Evolutionary conservation across 352 stramenopile species (phyloP), one percentile per base, ranked within the genome.

Genomic region (Pythium aristosporum): DNA sequence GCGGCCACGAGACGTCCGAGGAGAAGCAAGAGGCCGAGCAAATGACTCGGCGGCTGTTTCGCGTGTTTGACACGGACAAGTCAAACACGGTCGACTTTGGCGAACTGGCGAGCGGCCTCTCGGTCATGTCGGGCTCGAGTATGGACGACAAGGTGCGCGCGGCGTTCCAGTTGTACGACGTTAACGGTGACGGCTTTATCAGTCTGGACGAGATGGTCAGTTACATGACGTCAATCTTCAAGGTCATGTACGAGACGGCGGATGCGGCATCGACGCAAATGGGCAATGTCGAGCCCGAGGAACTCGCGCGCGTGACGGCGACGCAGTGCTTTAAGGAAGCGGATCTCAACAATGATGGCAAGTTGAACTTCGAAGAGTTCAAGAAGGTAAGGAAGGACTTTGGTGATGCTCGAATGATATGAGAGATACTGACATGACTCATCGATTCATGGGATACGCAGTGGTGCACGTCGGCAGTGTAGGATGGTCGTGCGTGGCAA

Each of bases 141-240:
- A 92, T 94, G 79, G 87, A 96, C 46, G 85, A 94, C 56, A 94
- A 94, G 43, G 85, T 94, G 61, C 75, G 83, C 49, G 88, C 86
- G 43, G 87, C 84, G 3, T 96, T 96, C 59, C 82, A 89, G 47
- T 64, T 96, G 32, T 94, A 95, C 55, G 86, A 96, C 59, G 79
- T 90, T 57, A 92, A 94, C 62, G 80, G 82, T 49, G 83, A 94
- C 63, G 86, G 86, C 3, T 95, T 79, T 70, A 95, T 95, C 48
- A 90, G 83, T 34, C 68, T 89, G 61, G 84, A 93, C 49, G 88
- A 96, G 65, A 94, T 96, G 84, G 74, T 88, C 36, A 90, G 72
- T 63, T 96, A 95, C 72, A 87, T 96, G 82, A 93, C 80, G 34
- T 93, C 87, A 32, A 91, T 96, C 54, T 96, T 96, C 55, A 88